Conservation (phyloP, 257 asterid genomes). For the Solanum ahanhuiri region DNA sequence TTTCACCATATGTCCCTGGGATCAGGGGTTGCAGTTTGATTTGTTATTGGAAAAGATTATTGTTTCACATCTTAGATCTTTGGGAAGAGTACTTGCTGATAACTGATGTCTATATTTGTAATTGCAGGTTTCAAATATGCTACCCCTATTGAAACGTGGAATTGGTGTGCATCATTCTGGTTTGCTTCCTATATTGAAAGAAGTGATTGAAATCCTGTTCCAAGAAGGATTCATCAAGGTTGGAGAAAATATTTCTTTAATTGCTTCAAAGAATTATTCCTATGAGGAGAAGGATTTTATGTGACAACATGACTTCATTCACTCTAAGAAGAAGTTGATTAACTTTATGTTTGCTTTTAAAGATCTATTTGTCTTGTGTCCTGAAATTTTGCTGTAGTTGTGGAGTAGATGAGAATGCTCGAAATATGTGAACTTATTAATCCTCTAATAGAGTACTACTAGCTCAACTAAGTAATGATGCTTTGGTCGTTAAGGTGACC, state of each 20-base stretch:
- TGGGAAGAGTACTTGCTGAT: background rate
- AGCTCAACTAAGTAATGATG: background rate
- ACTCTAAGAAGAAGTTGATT: background rate
- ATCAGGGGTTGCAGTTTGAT: background rate
- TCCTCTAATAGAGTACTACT: background rate
- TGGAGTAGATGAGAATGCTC: background rate
- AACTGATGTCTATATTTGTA: background rate
- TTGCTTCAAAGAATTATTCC: background rate
- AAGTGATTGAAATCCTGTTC: constrained; percentile 91
- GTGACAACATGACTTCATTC: background rate
- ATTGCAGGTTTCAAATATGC: constrained; percentile 78
- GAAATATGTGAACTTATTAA: background rate
- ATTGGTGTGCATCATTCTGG: constrained; percentile 99
- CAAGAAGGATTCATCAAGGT: constrained; percentile 98
- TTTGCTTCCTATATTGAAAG: constrained; percentile 93
- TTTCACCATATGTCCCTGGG: background rate
- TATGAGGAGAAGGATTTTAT: background rate
- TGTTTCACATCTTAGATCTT: background rate
- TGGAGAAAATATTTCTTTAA: constrained; percentile 14
- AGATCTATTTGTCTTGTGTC: background rate
- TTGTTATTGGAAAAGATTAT: background rate
- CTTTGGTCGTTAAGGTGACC: background rate
- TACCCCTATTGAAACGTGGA: constrained; percentile 90
- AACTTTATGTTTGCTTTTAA: background rate
- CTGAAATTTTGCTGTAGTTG: background rate